phyloP scores from a whole-genome alignment of 441 rosid genomes.

The Erodium moschatum region DNA sequence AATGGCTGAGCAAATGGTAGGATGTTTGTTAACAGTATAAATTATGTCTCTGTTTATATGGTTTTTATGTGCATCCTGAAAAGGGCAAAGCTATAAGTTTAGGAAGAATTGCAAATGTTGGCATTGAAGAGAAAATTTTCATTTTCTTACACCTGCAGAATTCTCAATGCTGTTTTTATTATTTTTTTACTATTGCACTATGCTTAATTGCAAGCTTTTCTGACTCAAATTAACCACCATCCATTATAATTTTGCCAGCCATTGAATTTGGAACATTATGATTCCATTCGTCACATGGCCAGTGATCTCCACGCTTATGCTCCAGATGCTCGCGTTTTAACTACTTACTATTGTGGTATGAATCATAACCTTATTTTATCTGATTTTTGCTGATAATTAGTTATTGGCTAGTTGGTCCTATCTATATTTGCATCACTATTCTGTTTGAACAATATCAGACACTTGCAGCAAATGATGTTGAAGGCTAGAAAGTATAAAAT shows the following conservation, averaged over 20 bases:
- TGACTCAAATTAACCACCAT: slow-evolving; percentile 1
- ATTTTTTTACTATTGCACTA: background rate
- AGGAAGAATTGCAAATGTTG: slow-evolving; percentile 2
- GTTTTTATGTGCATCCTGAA: background rate
- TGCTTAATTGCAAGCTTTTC: slow-evolving; percentile 6
- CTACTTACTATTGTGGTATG: slow-evolving; percentile 86
- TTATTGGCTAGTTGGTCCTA: background rate
- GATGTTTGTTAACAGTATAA: background rate
- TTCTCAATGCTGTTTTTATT: background rate
- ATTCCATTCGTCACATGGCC: slow-evolving; percentile 69
- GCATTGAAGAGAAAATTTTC: slow-evolving; percentile 9
- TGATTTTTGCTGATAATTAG: slow-evolving; percentile 2
- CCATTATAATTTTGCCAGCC: slow-evolving; percentile 47
- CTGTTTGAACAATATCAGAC: background rate
- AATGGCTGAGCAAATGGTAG: slow-evolving; percentile 7
- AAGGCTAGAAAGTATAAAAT: background rate
- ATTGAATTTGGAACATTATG: slow-evolving; percentile 77
- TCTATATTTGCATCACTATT: background rate
- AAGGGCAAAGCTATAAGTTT: background rate
- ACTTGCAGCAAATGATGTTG: background rate
- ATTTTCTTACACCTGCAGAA: background rate
- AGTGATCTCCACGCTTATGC: slow-evolving; percentile 76
- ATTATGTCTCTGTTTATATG: slow-evolving; percentile 1
- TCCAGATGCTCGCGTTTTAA: slow-evolving; percentile 88
- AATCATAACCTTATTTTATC: slow-evolving; percentile 9